These are phyloP conservation scores for Rhodomyrtus psidioides DNA, from an alignment of 441 rosid species.

Conservation along the genomic window DNA sequence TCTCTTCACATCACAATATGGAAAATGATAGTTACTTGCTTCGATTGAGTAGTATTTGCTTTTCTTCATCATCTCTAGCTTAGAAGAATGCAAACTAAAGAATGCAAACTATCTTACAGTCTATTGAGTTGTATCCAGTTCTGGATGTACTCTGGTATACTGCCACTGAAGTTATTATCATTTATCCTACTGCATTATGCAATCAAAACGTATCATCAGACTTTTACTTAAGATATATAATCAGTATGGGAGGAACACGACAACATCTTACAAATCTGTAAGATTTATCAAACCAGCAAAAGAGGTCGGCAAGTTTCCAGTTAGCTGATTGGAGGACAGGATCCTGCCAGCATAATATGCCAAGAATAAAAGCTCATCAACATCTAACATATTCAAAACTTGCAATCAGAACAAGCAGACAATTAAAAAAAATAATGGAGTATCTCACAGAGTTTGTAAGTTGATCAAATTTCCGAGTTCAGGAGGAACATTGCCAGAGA, in stretches of 20 bases:
- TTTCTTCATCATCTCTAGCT: not conserved
- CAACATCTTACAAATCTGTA: conserved; percentile 48
- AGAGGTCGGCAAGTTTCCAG: conserved; percentile 53
- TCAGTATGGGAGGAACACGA: not conserved
- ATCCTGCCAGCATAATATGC: conserved; percentile 30
- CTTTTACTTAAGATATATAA: not conserved
- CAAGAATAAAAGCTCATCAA: not conserved
- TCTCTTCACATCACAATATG: conserved; percentile 28
- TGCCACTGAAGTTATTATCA: conserved; percentile 48
- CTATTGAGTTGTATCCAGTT: conserved; percentile 40
- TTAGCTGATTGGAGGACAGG: conserved; percentile 65
- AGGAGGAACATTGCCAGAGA: conserved; percentile 57
- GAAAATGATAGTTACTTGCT: not conserved
- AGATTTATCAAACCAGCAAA: conserved; percentile 44
- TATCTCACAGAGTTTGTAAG: conserved; percentile 47
- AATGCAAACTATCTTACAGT: conserved; percentile 32
- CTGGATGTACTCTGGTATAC: conserved; percentile 32
- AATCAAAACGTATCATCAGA: not conserved
- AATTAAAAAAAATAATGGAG: not conserved
- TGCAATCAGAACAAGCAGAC: not conserved
- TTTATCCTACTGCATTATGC: conserved; percentile 41
- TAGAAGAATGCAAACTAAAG: not conserved
- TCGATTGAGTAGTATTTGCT: not conserved
- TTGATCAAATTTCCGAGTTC: conserved; percentile 62
- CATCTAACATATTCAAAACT: not conserved